These are phyloP conservation scores for Ustilago nuda DNA, from an alignment of 1,284 basidiomycete species.

Conservation along the genomic window DNA sequence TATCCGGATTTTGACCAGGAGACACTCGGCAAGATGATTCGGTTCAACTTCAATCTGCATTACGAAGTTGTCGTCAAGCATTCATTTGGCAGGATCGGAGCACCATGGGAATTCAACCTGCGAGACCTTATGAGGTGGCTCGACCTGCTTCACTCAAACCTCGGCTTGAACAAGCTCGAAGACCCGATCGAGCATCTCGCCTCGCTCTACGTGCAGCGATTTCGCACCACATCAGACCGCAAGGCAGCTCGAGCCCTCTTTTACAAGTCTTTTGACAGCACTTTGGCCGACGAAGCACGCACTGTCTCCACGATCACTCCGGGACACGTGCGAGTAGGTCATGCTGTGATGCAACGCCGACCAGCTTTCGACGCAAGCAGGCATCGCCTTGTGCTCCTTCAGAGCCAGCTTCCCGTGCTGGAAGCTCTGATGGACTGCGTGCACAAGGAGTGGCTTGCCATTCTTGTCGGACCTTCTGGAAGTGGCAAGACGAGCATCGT, in stretches of 20 bases:
- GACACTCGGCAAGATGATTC: slow-evolving; percentile 81
- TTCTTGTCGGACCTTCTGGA: slow-evolving; percentile 81
- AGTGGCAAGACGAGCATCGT: slow-evolving; percentile 86
- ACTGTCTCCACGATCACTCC: slow-evolving; percentile 73
- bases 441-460: slow-evolving; percentile 85
- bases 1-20: slow-evolving; percentile 75
- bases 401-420: slow-evolving; percentile 77
- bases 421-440: slow-evolving; percentile 84
- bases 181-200: slow-evolving; percentile 62
- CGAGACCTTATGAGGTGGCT: slow-evolving; percentile 94
- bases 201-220: slow-evolving; percentile 81
- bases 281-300: slow-evolving; percentile 60
- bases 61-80: slow-evolving; percentile 78
- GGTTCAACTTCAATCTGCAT: slow-evolving; percentile 80
- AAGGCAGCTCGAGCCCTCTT: slow-evolving; percentile 76
- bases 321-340: slow-evolving; percentile 78
- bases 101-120: slow-evolving; percentile 99
- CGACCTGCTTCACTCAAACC: slow-evolving; percentile 70
- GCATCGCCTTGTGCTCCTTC: slow-evolving; percentile 72
- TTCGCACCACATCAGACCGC: slow-evolving; percentile 81
- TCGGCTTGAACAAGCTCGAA: slow-evolving; percentile 74
- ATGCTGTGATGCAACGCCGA: slow-evolving; percentile 74
- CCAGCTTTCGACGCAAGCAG: slow-evolving; percentile 13
- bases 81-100: slow-evolving; percentile 83
- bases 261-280: slow-evolving; percentile 73